Percentiles rank a stretch among this genome's conserved stretches.
Evolutionary conservation across 352 stramenopile genomes (phyloP).

Genomic region (Pythium scleroteichum): DNA sequence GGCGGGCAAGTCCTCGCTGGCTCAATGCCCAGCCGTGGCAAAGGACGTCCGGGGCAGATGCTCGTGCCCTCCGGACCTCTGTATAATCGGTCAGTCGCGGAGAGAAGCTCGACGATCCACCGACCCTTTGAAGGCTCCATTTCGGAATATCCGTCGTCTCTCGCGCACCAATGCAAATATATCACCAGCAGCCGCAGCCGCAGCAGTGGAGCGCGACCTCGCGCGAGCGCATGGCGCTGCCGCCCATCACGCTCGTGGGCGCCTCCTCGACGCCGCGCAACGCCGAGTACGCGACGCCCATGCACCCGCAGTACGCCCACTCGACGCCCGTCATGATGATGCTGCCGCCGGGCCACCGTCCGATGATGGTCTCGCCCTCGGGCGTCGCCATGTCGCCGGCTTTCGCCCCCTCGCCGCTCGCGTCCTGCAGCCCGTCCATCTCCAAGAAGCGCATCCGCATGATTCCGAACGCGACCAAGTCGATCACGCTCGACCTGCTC

Average conservation of each 20-base stretch:
- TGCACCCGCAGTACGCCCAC: slow-evolving; percentile 14
- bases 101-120: neutral
- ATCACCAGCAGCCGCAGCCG: slow-evolving; percentile 2
- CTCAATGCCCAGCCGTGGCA: slow-evolving; percentile 10
- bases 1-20: slow-evolving; percentile 13
- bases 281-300: slow-evolving; percentile 4
- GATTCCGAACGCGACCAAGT: slow-evolving; percentile 78
- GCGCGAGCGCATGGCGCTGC: slow-evolving; percentile 59
- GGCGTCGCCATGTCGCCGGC: slow-evolving; percentile 19
- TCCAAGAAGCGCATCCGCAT: slow-evolving; percentile 72
- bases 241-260: slow-evolving; percentile 37
- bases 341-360: slow-evolving; percentile 20
- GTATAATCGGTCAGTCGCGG: slow-evolving; percentile 12
- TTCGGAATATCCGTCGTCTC: slow-evolving; percentile 7
- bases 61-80: neutral
- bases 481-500: slow-evolving; percentile 70
- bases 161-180: slow-evolving; percentile 21
- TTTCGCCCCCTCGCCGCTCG: slow-evolving; percentile 14
- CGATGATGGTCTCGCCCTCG: slow-evolving; percentile 30
- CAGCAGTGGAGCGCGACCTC: slow-evolving; percentile 25
- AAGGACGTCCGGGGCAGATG: slow-evolving; percentile 4
- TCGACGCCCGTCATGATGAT: slow-evolving; percentile 32
- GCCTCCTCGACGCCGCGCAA: slow-evolving; percentile 7
- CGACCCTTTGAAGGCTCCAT: neutral
- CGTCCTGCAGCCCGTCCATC: slow-evolving; percentile 29